Evolutionary conservation across 2,329 filamentous ascomycete genomes (phyloP).

Genomic region (Polychaeton citri): DNA sequence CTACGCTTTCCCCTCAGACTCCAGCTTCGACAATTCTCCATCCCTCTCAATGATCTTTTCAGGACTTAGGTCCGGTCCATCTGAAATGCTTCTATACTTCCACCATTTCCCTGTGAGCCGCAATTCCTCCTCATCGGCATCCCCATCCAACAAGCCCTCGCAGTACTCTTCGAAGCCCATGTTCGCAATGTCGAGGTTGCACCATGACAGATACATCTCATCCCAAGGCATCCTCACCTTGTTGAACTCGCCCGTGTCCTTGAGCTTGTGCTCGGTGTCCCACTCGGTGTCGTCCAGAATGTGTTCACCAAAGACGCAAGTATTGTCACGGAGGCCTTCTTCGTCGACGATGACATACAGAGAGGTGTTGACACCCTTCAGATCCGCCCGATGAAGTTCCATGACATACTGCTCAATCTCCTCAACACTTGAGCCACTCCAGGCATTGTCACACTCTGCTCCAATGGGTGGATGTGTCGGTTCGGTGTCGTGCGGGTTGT

Average conservation of each 20-base stretch:
- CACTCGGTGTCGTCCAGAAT: not conserved
- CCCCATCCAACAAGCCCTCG: not conserved
- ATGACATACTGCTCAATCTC: constrained; percentile 8
- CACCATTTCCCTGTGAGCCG: not conserved
- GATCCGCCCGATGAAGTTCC: constrained; percentile 1
- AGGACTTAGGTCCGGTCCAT: not conserved
- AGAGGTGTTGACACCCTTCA: not conserved
- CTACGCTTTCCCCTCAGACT: not conserved
- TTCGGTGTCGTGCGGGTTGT: not conserved
- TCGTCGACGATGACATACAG: constrained; percentile 6
- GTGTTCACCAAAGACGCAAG: constrained; percentile 4
- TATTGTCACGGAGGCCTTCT: constrained; percentile 2
- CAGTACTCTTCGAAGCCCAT: constrained; percentile 7
- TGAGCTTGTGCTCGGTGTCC: constrained; percentile 1
- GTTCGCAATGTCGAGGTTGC: constrained; percentile 9
- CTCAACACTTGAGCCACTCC: constrained; percentile 3
- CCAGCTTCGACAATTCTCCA: not conserved
- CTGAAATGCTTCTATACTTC: not conserved
- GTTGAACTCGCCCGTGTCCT: constrained; percentile 2
- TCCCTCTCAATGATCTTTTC: not conserved
- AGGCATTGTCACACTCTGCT: constrained; percentile 5
- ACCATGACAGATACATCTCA: constrained; percentile 5
- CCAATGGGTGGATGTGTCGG: constrained; percentile 1
- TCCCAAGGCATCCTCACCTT: constrained; percentile 7
- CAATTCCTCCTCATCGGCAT: not conserved